Evolutionary conservation across 345 rosid genomes (phyloP).

Genomic region (Eucalyptus tenuipes): DNA sequence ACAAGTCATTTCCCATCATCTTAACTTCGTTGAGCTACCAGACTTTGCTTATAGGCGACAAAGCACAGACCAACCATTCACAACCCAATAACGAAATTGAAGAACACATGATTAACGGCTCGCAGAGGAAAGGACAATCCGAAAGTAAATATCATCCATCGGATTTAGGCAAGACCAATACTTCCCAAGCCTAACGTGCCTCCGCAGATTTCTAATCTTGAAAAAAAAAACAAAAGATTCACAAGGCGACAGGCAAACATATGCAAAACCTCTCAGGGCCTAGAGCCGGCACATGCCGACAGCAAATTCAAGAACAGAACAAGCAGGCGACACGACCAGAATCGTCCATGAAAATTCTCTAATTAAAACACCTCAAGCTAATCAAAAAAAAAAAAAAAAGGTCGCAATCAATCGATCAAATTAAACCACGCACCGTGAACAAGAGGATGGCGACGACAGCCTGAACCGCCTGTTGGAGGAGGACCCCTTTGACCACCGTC

Average conservation of each 20-base stretch:
- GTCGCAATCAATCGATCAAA: background rate
- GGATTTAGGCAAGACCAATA: background rate
- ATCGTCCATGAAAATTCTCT: background rate
- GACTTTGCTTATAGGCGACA: background rate
- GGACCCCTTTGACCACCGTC: constrained; percentile 71
- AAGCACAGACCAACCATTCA: background rate
- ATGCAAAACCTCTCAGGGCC: background rate
- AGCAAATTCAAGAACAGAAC: background rate
- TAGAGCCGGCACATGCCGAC: background rate
- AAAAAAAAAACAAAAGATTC: background rate
- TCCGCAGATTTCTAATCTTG: background rate
- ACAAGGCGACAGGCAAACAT: background rate
- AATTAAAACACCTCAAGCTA: background rate
- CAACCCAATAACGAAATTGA: background rate
- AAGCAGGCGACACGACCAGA: background rate
- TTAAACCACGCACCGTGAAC: constrained; percentile 32
- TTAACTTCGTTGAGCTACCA: background rate
- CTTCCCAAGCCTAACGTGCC: background rate
- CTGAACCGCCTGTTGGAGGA: constrained; percentile 70
- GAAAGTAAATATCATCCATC: background rate
- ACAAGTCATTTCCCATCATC: background rate
- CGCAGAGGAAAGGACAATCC: background rate
- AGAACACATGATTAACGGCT: background rate
- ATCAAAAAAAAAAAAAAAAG: background rate
- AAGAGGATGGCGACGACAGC: constrained; percentile 68